Evolutionary conservation across 164 flowering plant genomes (phyloP).

Genomic region (Paratinospora sagittata): DNA sequence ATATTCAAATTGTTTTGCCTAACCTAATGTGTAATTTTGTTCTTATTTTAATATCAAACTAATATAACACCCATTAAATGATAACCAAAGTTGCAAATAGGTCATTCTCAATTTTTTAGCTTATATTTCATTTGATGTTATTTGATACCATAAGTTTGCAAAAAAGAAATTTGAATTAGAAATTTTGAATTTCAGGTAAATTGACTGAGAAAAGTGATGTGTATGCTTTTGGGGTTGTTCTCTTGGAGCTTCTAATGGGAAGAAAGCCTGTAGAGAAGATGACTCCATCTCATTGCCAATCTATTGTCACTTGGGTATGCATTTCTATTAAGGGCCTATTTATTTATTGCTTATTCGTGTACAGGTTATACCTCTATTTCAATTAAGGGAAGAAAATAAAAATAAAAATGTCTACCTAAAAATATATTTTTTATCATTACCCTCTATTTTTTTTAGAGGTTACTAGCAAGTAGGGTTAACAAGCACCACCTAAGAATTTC

Average conservation of each 20-base stretch:
- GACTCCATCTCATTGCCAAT: slow-evolving; percentile 72
- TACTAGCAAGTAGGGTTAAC: no score
- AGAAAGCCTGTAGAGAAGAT: slow-evolving; percentile 80
- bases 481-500: background rate
- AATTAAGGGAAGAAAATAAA: no score
- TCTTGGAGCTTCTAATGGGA: slow-evolving; percentile 84
- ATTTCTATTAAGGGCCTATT: background rate
- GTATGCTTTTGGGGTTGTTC: slow-evolving; percentile 88
- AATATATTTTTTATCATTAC: no score
- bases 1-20: background rate
- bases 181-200: slow-evolving; percentile 47
- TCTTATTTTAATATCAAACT: background rate
- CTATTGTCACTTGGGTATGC: slow-evolving; percentile 92
- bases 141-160: background rate
- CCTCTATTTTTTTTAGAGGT: no score
- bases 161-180: background rate
- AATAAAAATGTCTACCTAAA: no score
- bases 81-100: no score
- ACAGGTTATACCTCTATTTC: no score
- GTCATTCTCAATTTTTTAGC: no score
- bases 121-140: no score
- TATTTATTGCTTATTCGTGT: background rate
- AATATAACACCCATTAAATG: no score
- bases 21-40: background rate
- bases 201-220: slow-evolving; percentile 96